Conservation (phyloP, 2,329 filamentous ascomycete species). For the Pseudogymnoascus sp. region DNA sequence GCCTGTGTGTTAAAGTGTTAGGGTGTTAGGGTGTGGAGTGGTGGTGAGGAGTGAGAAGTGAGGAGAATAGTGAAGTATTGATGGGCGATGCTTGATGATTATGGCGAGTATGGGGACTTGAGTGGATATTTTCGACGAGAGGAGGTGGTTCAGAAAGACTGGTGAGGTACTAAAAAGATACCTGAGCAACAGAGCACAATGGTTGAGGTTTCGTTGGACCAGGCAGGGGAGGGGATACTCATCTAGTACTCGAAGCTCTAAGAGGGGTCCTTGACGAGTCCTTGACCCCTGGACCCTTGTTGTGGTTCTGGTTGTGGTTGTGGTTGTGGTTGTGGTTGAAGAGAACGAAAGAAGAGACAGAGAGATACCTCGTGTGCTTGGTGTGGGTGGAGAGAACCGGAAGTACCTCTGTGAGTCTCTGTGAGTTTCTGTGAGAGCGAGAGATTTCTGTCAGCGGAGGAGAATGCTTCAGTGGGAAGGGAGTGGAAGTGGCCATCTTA, state of each 20-base stretch:
- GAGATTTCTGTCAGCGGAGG: not conserved
- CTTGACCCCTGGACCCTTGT: slow-evolving; percentile 2
- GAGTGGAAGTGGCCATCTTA: not conserved
- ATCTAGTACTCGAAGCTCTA: not conserved
- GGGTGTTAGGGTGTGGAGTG: not conserved
- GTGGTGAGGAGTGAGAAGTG: not conserved
- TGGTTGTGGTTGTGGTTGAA: not conserved
- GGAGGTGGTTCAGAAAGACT: not conserved
- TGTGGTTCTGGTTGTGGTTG: not conserved
- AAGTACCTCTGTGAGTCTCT: not conserved
- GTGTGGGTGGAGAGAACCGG: not conserved
- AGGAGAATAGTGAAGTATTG: not conserved
- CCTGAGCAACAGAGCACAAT: not conserved
- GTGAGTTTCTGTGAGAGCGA: not conserved
- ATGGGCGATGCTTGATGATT: not conserved
- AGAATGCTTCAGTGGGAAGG: not conserved
- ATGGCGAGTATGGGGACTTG: not conserved
- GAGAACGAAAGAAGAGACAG: not conserved
- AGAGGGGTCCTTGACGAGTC: not conserved
- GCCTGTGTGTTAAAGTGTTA: not conserved
- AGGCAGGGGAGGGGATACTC: not conserved
- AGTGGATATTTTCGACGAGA: not conserved
- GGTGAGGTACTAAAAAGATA: not conserved
- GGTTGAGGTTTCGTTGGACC: not conserved
- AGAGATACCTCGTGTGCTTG: not conserved